phyloP scores from a whole-genome alignment of 2,329 filamentous ascomycete species.

The Aspergillus quadrilineatus region DNA sequence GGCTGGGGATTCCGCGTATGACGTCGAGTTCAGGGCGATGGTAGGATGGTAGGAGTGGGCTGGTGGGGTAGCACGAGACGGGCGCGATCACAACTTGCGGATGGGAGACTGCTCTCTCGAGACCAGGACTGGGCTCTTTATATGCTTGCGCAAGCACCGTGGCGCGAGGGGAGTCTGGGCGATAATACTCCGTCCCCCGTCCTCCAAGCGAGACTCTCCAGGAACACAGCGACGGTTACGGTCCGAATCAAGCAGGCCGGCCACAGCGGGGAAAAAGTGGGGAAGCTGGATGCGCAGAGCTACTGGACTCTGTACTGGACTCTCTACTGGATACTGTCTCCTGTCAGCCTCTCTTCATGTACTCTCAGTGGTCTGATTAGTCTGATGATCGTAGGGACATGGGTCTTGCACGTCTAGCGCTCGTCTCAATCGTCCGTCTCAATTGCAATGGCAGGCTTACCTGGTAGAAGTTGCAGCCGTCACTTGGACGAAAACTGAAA shows the following conservation, averaged over 20 bases:
- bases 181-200: conserved; percentile 11
- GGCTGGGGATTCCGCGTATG: conserved; percentile 10
- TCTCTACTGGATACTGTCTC: neutral
- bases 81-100: conserved; percentile 1
- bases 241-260: conserved; percentile 20
- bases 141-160: conserved; percentile 8
- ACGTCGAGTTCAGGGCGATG: conserved; percentile 10
- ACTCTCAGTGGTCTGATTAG: too few species aligned
- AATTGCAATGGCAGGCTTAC: too few species aligned
- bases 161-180: conserved; percentile 2
- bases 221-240: neutral
- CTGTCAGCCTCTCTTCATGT: neutral
- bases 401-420: neutral
- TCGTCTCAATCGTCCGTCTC: too few species aligned
- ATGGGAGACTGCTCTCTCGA: neutral
- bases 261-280: conserved; percentile 33
- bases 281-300: conserved; percentile 12
- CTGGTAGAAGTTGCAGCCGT: too few species aligned
- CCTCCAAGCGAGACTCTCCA: conserved; percentile 9
- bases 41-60: neutral
- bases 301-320: neutral
- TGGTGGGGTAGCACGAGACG: conserved; percentile 11
- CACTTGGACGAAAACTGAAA: too few species aligned
- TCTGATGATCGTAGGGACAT: too few species aligned
- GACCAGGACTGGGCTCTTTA: conserved; percentile 6